Percentiles rank a stretch among this genome's conserved stretches.
Evolutionary conservation across 345 rosid genomes (phyloP).

Genomic region (Populus alba): DNA sequence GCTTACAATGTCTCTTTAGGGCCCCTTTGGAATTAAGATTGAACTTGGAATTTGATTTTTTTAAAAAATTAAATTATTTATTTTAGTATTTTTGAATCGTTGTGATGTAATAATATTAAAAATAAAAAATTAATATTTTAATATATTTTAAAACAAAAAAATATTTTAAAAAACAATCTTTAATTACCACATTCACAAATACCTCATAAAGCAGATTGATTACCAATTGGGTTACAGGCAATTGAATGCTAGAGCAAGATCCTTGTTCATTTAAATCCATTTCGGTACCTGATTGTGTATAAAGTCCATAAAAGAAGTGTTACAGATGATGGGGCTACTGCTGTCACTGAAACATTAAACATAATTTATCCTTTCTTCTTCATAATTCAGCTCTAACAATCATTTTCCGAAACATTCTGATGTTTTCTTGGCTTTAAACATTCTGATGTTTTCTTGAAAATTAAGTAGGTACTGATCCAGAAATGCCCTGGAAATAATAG

Average conservation of each 20-base stretch:
- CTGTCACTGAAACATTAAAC: neutral
- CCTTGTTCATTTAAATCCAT: neutral
- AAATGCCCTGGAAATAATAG: neutral
- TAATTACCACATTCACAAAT: rapidly evolving
- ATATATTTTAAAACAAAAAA: too few relatives aligned
- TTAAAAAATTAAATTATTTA: too few relatives aligned
- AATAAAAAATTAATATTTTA: too few relatives aligned
- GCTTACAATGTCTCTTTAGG: neutral
- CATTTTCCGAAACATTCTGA: neutral
- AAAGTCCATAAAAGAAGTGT: neutral
- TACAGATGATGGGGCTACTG: neutral
- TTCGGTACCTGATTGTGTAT: neutral
- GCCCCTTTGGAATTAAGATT: too few relatives aligned
- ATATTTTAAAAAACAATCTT: too few relatives aligned
- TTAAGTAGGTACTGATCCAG: neutral
- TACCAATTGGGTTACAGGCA: too few relatives aligned
- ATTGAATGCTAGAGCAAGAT: neutral
- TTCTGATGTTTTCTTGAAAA: neutral
- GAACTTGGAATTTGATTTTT: too few relatives aligned
- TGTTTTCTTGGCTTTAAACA: neutral
- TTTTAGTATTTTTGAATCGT: too few relatives aligned
- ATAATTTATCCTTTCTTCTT: neutral
- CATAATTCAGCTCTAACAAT: neutral
- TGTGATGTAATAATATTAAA: too few relatives aligned
- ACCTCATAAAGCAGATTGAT: too few relatives aligned